Evolutionary conservation across 169 alveolate species (phyloP).

Genomic region (Plasmodium cynomolgi): DNA sequence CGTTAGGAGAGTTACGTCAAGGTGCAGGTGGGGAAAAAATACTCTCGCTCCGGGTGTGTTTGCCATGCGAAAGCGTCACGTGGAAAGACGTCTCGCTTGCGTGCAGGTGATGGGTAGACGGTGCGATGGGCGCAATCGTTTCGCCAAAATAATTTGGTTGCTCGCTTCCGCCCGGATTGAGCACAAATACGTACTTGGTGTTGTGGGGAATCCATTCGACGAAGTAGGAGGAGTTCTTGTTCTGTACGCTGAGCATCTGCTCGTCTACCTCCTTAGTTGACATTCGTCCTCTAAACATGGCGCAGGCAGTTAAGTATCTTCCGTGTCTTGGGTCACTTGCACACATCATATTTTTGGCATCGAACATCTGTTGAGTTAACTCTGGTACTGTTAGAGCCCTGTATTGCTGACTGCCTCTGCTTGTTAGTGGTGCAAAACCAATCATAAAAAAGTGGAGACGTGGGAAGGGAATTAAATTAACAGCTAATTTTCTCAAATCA

Average conservation of each 20-base stretch:
- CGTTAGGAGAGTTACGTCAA: neutral
- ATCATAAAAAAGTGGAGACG: slow-evolving; percentile 98
- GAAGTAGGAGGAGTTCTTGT: slow-evolving; percentile 97
- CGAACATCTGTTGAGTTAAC: slow-evolving; percentile 99
- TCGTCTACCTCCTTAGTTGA: slow-evolving; percentile 99
- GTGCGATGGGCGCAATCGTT: neutral
- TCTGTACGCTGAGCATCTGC: slow-evolving; percentile 98
- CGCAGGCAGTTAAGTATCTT: slow-evolving; percentile 98
- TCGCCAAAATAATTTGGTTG: neutral
- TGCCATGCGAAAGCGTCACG: too few species aligned
- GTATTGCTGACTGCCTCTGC: slow-evolving; percentile 98
- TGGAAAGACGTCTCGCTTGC: too few species aligned
- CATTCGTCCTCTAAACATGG: slow-evolving; percentile 99
- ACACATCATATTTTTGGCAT: slow-evolving; percentile 99
- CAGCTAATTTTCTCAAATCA: slow-evolving; percentile 96
- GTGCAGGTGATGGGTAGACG: too few species aligned
- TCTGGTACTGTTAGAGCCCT: slow-evolving; percentile 99
- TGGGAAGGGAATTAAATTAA: slow-evolving; percentile 98
- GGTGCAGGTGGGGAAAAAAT: neutral
- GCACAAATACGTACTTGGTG: slow-evolving; percentile 83
- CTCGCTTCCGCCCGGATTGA: neutral
- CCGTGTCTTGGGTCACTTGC: slow-evolving; percentile 99
- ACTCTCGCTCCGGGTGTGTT: too few species aligned
- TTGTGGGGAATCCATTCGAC: slow-evolving; percentile 99
- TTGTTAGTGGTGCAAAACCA: slow-evolving; percentile 98